phyloP scores from a whole-genome alignment of 768 basidiomycete genomes.

The Mycena polygramma region DNA sequence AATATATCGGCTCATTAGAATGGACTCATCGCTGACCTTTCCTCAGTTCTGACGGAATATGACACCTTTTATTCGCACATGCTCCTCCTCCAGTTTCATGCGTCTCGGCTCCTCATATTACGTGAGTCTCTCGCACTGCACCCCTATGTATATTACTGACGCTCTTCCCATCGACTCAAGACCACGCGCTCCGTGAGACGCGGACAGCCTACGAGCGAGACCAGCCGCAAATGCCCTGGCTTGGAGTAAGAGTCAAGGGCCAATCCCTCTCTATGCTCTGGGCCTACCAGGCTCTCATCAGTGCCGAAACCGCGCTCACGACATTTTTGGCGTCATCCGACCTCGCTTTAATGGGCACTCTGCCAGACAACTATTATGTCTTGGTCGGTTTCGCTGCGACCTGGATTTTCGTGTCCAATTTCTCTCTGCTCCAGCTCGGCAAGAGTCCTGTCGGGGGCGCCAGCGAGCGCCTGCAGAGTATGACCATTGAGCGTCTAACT shows the following conservation, averaged over 20 bases:
- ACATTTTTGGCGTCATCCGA: constrained; percentile 50
- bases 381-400: constrained; percentile 60
- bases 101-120: constrained; percentile 53
- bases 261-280: constrained; percentile 48
- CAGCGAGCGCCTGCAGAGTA: constrained; percentile 53
- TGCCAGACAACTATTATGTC: constrained; percentile 56
- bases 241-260: constrained; percentile 49
- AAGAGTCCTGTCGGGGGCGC: constrained; percentile 52
- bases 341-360: constrained; percentile 50
- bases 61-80: constrained; percentile 59
- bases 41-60: constrained; percentile 55
- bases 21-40: constrained; percentile 36
- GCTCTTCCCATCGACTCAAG: no score
- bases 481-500: constrained; percentile 50
- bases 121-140: constrained; percentile 1
- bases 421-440: constrained; percentile 51
- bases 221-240: constrained; percentile 47
- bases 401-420: constrained; percentile 58
- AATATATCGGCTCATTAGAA: constrained; percentile 21
- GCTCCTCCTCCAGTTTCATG: constrained; percentile 55
- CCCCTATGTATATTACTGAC: no score
- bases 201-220: constrained; percentile 36
- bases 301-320: constrained; percentile 54
- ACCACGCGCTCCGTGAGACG: constrained; percentile 50
- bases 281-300: constrained; percentile 53